Evolutionary conservation across 2,329 filamentous ascomycete genomes (phyloP), one percentile per base, ranked within the genome.

Genomic region (Cladophialophora bantiana): DNA sequence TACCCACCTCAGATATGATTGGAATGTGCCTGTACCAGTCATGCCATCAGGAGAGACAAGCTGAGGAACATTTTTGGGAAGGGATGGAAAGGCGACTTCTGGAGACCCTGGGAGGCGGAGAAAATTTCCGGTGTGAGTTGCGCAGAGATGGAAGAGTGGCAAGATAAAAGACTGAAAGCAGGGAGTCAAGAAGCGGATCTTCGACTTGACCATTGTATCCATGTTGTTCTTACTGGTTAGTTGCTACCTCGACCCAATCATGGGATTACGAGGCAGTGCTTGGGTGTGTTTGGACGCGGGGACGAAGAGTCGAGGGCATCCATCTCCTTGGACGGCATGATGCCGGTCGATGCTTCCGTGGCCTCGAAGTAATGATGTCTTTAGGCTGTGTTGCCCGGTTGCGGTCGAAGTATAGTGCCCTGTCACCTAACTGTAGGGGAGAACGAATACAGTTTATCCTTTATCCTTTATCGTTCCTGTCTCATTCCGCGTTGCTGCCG

Each of bases 31-130:
- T 55, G 53, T 34, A 55, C 31, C 53, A 55, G 53, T 55, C 53
- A 55, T 55, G 53, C 31, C 52, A 34, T 55, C 32, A 26, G 53
- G 15, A 55, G n/a, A 12, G 35, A 55, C 31, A n/a, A 34, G 53
- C 7, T 12, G 53, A 55, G 9, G 50, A 26, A 55, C 26, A 32
- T 18, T 18, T 74, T 71, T 70, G 18, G 4, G 9, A 20, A 6
- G 4, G 13, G 2, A 15, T 26, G n/a, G 18, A 18, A 48, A 48
- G 4, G 3, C 42, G 42, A 48, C 42, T 26, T n/a, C 18, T 20
- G 20, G 45, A 26, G 45, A 20, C 2, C 45, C 9, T 12, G n/a
- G 45, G 18, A 3, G 45, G 7, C 7, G 4, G 18, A 26, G 45
- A 20, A 18, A 10, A 7, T 20, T 50, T 50, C 18, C 10, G 15